phyloP scores from a whole-genome alignment of 2,329 filamentous ascomycete species.

The Ascochyta fabae region DNA sequence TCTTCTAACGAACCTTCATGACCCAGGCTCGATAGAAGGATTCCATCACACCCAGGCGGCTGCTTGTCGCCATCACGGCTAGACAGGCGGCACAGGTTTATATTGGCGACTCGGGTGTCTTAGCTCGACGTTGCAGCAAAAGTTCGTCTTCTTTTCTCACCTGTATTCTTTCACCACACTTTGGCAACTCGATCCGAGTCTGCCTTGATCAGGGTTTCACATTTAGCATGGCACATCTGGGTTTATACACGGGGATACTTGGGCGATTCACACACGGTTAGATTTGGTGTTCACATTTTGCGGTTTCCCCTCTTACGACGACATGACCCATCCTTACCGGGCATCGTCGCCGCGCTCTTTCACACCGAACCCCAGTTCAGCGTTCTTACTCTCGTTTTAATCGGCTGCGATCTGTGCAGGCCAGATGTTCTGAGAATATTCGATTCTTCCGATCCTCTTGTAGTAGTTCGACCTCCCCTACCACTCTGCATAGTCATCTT shows the following conservation, averaged over 20 bases:
- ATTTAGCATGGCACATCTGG: conserved; percentile 34
- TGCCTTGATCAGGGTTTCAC: conserved; percentile 24
- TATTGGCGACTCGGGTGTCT: conserved; percentile 27
- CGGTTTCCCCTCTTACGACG: conserved; percentile 38
- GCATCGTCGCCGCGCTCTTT: conserved; percentile 39
- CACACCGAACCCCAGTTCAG: conserved; percentile 28
- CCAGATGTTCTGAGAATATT: conserved; percentile 44
- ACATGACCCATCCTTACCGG: conserved; percentile 38
- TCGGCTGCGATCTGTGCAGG: conserved; percentile 27
- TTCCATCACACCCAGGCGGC: conserved; percentile 19
- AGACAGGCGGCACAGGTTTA: conserved; percentile 41
- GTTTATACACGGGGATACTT: conserved; percentile 23
- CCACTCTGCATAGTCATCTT: conserved; percentile 29
- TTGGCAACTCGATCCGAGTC: conserved; percentile 23
- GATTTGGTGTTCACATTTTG: conserved; percentile 36
- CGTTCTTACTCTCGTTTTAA: conserved; percentile 51
- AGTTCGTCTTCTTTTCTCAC: conserved; percentile 34
- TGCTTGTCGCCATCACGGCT: conserved; percentile 39
- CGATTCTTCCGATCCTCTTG: conserved; percentile 33
- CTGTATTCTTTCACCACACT: conserved; percentile 38
- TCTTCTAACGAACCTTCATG: conserved; percentile 46
- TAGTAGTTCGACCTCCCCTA: conserved; percentile 30
- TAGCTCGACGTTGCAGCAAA: conserved; percentile 31
- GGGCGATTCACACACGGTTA: conserved; percentile 31
- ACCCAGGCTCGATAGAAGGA: conserved; percentile 40